A percentile compares a stretch with the other conserved stretches of the same genome.
phyloP scores from a whole-genome alignment of 2,329 filamentous ascomycete genomes.

The Knoxdaviesia proteae region DNA sequence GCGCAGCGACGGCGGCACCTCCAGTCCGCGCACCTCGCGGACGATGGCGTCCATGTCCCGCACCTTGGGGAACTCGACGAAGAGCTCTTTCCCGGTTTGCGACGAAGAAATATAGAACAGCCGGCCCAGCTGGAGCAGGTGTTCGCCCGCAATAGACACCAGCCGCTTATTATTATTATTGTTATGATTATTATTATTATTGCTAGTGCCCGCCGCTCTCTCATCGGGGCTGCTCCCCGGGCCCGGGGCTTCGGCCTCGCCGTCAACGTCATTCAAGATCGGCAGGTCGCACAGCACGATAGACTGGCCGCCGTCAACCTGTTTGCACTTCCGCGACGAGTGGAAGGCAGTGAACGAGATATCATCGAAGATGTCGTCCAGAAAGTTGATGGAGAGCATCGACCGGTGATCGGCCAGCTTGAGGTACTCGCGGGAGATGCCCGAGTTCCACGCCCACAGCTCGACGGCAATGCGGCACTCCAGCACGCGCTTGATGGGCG shows the following conservation, averaged over 20 bases:
- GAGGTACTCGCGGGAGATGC: slow-evolving; percentile 7
- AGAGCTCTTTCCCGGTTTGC: slow-evolving; percentile 1
- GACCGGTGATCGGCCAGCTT: neutral
- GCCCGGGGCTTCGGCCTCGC: neutral
- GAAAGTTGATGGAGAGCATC: slow-evolving; percentile 1
- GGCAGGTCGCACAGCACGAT: slow-evolving; percentile 2
- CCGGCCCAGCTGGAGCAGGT: neutral
- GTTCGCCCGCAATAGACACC: neutral
- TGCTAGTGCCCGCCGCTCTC: no score
- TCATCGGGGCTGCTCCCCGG: no score
- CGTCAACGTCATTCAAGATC: neutral
- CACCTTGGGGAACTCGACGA: slow-evolving; percentile 5
- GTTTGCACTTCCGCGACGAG: slow-evolving; percentile 2
- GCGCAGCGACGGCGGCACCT: slow-evolving; percentile 1
- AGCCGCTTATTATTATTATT: no score
- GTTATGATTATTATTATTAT: no score
- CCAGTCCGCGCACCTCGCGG: neutral
- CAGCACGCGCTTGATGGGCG: slow-evolving; percentile 6
- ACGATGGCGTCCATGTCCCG: slow-evolving; percentile 1
- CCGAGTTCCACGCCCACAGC: slow-evolving; percentile 9
- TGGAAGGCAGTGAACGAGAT: slow-evolving; percentile 4
- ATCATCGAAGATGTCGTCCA: slow-evolving; percentile 1
- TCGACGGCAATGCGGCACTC: slow-evolving; percentile 8
- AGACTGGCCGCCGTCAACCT: slow-evolving; percentile 1
- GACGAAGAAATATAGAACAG: slow-evolving; percentile 4